phyloP scores from a whole-genome alignment of 768 basidiomycete species.

The Lentinula lateritia region DNA sequence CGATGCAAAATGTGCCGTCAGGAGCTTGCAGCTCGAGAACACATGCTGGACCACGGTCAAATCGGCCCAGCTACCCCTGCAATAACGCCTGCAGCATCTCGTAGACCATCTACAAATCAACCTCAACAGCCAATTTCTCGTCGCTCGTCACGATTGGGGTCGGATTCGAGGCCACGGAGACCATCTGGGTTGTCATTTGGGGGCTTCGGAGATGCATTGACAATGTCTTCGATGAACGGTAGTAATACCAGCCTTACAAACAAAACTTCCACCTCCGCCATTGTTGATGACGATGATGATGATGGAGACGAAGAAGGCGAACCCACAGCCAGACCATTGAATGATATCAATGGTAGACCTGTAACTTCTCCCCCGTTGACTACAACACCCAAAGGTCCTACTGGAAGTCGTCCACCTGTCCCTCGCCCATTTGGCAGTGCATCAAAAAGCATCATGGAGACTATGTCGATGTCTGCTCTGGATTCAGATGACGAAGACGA shows the following conservation, averaged over 20 bases:
- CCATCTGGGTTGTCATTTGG: conserved; percentile 24
- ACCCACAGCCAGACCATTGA: conserved; percentile 10
- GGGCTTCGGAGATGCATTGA: conserved; percentile 22
- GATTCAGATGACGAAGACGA: conserved; percentile 39
- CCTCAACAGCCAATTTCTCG: conserved; percentile 12
- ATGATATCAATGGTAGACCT: not conserved
- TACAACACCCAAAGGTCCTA: conserved; percentile 6
- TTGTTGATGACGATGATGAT: not conserved
- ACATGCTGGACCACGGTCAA: conserved; percentile 90
- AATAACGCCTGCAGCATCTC: conserved; percentile 42
- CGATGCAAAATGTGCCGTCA: conserved; percentile 91
- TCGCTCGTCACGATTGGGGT: conserved; percentile 17
- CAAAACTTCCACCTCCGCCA: not conserved
- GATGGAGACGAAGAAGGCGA: conserved; percentile 15
- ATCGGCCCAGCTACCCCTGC: conserved; percentile 60
- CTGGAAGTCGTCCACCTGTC: not conserved
- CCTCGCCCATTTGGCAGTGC: conserved; percentile 15
- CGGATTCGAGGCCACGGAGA: conserved; percentile 22
- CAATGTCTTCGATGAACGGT: conserved; percentile 24
- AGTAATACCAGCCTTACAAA: not conserved
- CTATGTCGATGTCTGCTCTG: conserved; percentile 48
- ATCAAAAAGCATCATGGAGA: conserved; percentile 30
- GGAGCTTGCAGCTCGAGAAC: conserved; percentile 84
- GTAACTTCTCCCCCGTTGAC: conserved; percentile 3
- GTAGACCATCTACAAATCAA: conserved; percentile 28